Conservation (phyloP, 176 grass and related monocot genomes). For the Carex myosuroides region DNA sequence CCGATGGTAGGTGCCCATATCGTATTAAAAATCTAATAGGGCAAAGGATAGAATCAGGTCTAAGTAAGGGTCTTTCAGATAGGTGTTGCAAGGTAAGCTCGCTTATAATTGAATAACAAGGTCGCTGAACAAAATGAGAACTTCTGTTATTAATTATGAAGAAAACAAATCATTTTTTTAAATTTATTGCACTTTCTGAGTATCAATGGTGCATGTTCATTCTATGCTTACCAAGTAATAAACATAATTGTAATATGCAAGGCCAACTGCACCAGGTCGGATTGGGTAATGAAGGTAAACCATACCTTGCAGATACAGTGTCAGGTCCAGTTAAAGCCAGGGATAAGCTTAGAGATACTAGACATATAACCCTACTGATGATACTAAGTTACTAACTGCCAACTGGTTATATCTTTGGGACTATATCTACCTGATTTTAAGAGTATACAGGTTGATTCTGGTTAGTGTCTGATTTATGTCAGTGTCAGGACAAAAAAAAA, state of each 20-base stretch:
- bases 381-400: background rate
- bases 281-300: background rate
- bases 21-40: background rate
- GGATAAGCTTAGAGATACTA: background rate
- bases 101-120: background rate
- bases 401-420: background rate
- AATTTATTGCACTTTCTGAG: background rate
- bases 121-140: background rate
- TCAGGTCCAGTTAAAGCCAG: background rate
- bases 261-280: background rate
- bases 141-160: background rate
- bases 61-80: background rate
- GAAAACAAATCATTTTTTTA: background rate
- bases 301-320: background rate
- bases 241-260: background rate
- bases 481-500: background rate
- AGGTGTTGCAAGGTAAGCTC: background rate
- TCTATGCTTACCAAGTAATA: background rate
- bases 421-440: background rate
- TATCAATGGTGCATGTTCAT: background rate
- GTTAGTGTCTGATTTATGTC: background rate
- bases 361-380: background rate
- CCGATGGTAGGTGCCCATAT: background rate
- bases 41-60: background rate
- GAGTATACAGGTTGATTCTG: background rate